Percentiles rank a stretch among this genome's conserved stretches.
These are phyloP conservation scores for Penicillium janthinellum DNA, from an alignment of 2,329 filamentous ascomycete genomes.

Conservation along the genomic window DNA sequence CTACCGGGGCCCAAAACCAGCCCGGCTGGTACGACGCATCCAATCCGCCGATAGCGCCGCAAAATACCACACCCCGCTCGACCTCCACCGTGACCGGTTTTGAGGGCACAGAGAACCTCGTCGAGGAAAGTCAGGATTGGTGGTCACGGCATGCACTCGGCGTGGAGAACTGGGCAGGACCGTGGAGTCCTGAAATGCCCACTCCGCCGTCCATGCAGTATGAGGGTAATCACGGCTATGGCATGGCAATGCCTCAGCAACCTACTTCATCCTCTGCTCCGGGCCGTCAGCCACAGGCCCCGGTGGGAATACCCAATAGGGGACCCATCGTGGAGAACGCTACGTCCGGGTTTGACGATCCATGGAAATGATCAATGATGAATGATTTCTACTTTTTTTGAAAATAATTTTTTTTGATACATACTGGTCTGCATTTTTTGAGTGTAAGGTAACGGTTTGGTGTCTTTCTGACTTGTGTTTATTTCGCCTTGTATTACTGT, in stretches of 20 bases:
- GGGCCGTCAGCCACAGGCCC: constrained; percentile 6
- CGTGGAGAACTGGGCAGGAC: constrained; percentile 61
- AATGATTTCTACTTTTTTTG: background rate
- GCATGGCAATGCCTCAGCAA: constrained; percentile 12
- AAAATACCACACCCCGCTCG: constrained; percentile 26
- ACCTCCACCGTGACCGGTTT: constrained; percentile 55
- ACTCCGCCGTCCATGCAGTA: constrained; percentile 13
- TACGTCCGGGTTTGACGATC: constrained; percentile 10
- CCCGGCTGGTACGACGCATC: constrained; percentile 35
- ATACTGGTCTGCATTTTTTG: background rate
- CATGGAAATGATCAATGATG: constrained; percentile 15
- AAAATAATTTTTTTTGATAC: background rate
- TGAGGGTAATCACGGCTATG: constrained; percentile 9
- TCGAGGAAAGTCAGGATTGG: constrained; percentile 66
- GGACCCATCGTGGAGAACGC: constrained; percentile 1
- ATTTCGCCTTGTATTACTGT: background rate
- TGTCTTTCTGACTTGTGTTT: background rate
- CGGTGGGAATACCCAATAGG: constrained; percentile 4
- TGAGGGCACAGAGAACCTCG: constrained; percentile 61
- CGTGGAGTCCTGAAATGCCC: constrained; percentile 30
- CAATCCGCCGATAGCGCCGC: constrained; percentile 3
- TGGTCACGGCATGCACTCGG: constrained; percentile 64
- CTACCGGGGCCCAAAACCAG: constrained; percentile 24
- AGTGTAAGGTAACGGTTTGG: background rate
- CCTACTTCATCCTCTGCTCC: constrained; percentile 4